Conservation (phyloP, 106 monocot genomes). For the Dendrobium nobile region DNA sequence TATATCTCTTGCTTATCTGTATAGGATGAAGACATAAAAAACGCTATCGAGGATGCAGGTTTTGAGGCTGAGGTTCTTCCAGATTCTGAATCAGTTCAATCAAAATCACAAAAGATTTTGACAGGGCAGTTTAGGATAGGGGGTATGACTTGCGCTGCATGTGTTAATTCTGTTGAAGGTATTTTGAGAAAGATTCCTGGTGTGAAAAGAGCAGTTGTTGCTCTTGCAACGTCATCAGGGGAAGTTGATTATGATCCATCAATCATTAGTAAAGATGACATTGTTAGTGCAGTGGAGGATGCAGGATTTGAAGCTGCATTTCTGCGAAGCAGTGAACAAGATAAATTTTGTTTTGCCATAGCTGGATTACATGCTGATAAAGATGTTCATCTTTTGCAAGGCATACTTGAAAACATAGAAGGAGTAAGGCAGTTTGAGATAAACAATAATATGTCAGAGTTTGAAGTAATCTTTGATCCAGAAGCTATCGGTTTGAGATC, state of each 20-base stretch:
- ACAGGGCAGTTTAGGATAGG: conserved; percentile 86
- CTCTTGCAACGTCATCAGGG: conserved; percentile 78
- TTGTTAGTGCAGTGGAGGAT: conserved; percentile 89
- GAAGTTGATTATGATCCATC: conserved; percentile 90
- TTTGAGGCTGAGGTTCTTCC: conserved; percentile 84
- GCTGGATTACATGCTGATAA: conserved; percentile 35
- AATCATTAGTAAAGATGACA: conserved; percentile 70
- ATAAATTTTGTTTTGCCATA: conserved; percentile 50
- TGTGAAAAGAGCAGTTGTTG: conserved; percentile 85
- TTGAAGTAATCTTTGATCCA: conserved; percentile 78
- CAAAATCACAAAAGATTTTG: conserved; percentile 42
- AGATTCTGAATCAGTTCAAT: conserved; percentile 30
- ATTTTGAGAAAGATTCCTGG: conserved; percentile 79
- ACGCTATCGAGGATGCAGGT: conserved; percentile 94
- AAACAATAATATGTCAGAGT: conserved; percentile 37
- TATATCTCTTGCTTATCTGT: conserved; percentile 2
- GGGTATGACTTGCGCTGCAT: conserved; percentile 97
- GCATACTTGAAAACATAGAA: conserved; percentile 42
- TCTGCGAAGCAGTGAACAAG: conserved; percentile 78
- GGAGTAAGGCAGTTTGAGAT: conserved; percentile 65
- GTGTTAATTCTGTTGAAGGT: conserved; percentile 93
- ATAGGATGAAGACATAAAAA: conserved; percentile 76
- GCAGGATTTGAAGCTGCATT: conserved; percentile 92
- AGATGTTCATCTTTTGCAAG: conserved; percentile 53
- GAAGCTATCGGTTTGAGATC: conserved; percentile 69